A percentile compares a stretch with the other conserved stretches of the same genome.
phyloP scores from a whole-genome alignment of 1,284 basidiomycete species.

The Rhodotorula sp. region DNA sequence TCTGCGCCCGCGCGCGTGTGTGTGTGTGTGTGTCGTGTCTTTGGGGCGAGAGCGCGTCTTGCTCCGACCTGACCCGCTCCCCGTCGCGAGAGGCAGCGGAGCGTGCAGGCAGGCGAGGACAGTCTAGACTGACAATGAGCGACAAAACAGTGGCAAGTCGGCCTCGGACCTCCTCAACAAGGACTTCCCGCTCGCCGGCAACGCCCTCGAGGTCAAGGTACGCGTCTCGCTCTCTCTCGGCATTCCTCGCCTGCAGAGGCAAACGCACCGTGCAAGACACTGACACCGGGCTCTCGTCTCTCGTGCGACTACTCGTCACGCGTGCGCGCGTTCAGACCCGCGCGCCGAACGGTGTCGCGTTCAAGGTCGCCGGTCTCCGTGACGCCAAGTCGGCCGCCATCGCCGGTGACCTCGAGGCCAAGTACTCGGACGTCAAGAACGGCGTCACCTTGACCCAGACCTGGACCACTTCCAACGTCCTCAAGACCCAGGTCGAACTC shows the following conservation, averaged over 20 bases:
- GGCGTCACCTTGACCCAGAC: conserved; percentile 86
- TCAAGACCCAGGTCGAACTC: conserved; percentile 82
- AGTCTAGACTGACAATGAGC: too few relatives aligned
- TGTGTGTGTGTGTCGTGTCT: too few relatives aligned
- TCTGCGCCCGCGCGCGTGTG: not conserved
- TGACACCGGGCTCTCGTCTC: conserved; percentile 50
- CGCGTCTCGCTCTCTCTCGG: conserved; percentile 1
- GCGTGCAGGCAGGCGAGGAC: too few relatives aligned
- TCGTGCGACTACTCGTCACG: conserved; percentile 46
- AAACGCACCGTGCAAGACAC: not conserved
- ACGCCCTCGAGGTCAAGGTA: conserved; percentile 49
- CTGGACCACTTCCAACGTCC: conserved; percentile 90
- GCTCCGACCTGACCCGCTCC: not conserved
- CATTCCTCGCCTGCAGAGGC: not conserved
- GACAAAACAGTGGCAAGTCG: conserved; percentile 75
- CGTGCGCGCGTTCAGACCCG: conserved; percentile 83
- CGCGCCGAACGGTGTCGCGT: conserved; percentile 63
- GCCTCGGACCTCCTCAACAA: conserved; percentile 90
- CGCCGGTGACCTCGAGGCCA: conserved; percentile 80
- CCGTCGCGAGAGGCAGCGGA: too few relatives aligned
- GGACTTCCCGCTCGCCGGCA: conserved; percentile 85
- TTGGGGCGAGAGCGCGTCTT: not conserved
- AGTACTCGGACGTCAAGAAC: conserved; percentile 74
- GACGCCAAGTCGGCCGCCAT: conserved; percentile 72
- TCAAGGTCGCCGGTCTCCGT: conserved; percentile 67